Conservation (phyloP, 1,139 yeast genomes). For the Meyerozyma sp. region DNA sequence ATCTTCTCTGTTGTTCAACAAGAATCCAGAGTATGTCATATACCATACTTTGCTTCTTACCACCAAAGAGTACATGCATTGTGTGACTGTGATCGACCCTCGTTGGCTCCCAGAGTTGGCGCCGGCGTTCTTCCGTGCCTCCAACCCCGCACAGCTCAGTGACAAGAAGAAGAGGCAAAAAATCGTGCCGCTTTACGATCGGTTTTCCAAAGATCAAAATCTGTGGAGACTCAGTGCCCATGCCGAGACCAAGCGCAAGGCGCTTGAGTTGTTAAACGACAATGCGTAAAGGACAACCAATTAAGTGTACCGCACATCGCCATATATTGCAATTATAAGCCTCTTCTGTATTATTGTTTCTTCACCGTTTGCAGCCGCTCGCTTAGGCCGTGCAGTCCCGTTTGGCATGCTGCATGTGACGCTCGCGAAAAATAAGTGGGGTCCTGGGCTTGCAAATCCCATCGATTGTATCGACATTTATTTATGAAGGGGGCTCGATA, state of each 20-base stretch:
- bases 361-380: background rate
- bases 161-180: slow-evolving; percentile 30
- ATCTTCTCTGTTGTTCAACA: slow-evolving; percentile 72
- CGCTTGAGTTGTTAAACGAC: slow-evolving; percentile 10
- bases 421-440: background rate
- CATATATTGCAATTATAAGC: no score
- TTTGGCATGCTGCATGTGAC: background rate
- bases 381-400: background rate
- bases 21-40: slow-evolving; percentile 71
- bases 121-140: slow-evolving; percentile 74
- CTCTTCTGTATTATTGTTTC: background rate
- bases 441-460: background rate
- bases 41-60: slow-evolving; percentile 83
- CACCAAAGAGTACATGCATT: slow-evolving; percentile 87
- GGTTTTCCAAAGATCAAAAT: slow-evolving; percentile 44
- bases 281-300: background rate
- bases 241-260: slow-evolving; percentile 26
- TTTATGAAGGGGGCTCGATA: slow-evolving; percentile 1
- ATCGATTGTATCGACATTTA: background rate
- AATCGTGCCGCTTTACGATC: slow-evolving; percentile 52
- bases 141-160: slow-evolving; percentile 36
- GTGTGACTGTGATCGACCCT: slow-evolving; percentile 76
- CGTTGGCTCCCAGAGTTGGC: slow-evolving; percentile 83
- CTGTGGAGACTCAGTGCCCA: slow-evolving; percentile 40
- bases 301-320: no score